phyloP scores from a whole-genome alignment of 2,329 filamentous ascomycete genomes.

The Aureobasidium sp. region DNA sequence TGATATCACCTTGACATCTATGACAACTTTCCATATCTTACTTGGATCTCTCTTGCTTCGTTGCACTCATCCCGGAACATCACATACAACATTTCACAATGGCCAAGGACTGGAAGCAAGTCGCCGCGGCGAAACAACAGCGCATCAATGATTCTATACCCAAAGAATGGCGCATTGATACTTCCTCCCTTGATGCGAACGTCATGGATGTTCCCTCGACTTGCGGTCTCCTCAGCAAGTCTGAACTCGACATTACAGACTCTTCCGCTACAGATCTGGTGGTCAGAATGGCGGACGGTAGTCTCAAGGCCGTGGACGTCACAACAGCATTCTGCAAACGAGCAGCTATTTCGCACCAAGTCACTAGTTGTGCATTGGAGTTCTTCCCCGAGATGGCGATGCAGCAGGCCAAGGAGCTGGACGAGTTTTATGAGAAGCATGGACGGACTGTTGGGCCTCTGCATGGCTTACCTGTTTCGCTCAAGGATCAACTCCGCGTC shows the following conservation, averaged over 20 bases:
- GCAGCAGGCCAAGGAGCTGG: constrained; percentile 40
- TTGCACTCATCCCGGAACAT: not conserved
- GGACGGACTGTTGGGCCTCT: constrained; percentile 32
- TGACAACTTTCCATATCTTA: not conserved
- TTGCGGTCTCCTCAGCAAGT: not conserved
- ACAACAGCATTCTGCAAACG: constrained; percentile 44
- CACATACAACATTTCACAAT: not conserved
- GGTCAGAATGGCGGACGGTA: not conserved
- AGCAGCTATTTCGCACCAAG: constrained; percentile 42
- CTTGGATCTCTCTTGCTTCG: not conserved
- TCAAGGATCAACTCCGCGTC: constrained; percentile 19
- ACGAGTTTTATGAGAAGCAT: constrained; percentile 37
- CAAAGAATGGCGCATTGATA: constrained; percentile 49
- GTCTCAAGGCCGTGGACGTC: constrained; percentile 41
- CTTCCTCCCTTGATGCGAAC: constrained; percentile 21
- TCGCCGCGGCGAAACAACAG: not conserved
- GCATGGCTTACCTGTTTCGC: constrained; percentile 18
- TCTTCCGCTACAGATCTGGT: constrained; percentile 9
- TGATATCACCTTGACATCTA: not conserved
- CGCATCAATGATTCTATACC: constrained; percentile 42
- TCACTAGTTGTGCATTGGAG: constrained; percentile 39
- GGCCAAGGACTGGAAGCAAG: constrained; percentile 6
- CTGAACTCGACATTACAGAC: constrained; percentile 14
- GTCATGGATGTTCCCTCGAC: constrained; percentile 1
- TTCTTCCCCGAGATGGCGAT: constrained; percentile 36